Percentiles rank a stretch among this genome's conserved stretches.
Evolutionary conservation across 2,329 filamentous ascomycete genomes (phyloP).

Genomic region (Venturia carpophila): DNA sequence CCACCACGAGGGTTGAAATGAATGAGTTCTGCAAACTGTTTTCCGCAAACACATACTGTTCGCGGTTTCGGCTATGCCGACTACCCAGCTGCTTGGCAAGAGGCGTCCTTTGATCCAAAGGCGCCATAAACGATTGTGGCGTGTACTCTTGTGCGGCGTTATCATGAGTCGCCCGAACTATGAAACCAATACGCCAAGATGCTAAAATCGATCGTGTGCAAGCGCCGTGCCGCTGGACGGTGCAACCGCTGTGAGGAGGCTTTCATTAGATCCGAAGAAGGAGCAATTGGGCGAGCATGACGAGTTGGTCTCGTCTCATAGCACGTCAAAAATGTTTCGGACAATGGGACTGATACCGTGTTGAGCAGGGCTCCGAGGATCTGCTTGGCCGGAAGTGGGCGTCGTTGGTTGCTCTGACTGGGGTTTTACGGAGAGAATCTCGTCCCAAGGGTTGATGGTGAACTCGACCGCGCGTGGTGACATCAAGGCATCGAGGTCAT

Average conservation of each 20-base stretch:
- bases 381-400: constrained; percentile 45
- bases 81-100: background rate
- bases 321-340: constrained; percentile 68
- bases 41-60: background rate
- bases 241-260: background rate
- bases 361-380: constrained; percentile 68
- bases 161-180: background rate
- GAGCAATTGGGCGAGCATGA: background rate
- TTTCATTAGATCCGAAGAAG: background rate
- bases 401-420: constrained; percentile 40
- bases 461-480: constrained; percentile 67
- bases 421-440: constrained; percentile 24
- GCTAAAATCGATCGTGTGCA: background rate
- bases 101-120: background rate
- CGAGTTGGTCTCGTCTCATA: constrained; percentile 42
- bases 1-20: background rate
- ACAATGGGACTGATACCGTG: constrained; percentile 67
- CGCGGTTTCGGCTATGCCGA: background rate
- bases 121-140: background rate
- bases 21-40: constrained; percentile 1
- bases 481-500: constrained; percentile 50
- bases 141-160: background rate
- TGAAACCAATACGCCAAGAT: background rate
- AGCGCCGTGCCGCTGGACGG: background rate
- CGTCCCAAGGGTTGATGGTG: constrained; percentile 55